Percentiles rank a stretch among this genome's conserved stretches.
phyloP scores from a whole-genome alignment of 1,139 yeast genomes.

The Eremothecium cymbalariae region DNA sequence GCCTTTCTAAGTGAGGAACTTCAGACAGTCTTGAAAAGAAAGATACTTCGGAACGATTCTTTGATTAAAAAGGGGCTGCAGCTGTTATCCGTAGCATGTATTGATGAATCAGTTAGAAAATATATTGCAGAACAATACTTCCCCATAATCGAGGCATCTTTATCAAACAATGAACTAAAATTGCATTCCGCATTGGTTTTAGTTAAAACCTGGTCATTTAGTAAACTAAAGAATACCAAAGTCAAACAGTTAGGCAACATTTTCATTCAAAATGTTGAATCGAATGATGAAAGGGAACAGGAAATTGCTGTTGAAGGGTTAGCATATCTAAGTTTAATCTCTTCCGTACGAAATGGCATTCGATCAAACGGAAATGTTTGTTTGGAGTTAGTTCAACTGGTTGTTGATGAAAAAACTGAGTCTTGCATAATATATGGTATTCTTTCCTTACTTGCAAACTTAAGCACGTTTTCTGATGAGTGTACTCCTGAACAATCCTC shows the following conservation, averaged over 20 bases:
- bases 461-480: constrained; percentile 17
- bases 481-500: constrained; percentile 14
- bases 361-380: constrained; percentile 19
- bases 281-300: constrained; percentile 10
- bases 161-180: constrained; percentile 14
- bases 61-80: constrained; percentile 17
- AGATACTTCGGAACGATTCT: constrained; percentile 8
- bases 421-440: constrained; percentile 21
- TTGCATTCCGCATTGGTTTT: constrained; percentile 24
- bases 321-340: constrained; percentile 27
- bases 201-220: constrained; percentile 30
- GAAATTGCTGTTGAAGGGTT: constrained; percentile 29
- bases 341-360: constrained; percentile 20
- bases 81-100: constrained; percentile 26
- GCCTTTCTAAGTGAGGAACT: constrained; percentile 23
- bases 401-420: constrained; percentile 10
- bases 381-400: constrained; percentile 12
- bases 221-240: constrained; percentile 21
- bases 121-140: constrained; percentile 26
- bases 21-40: constrained; percentile 16
- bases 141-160: constrained; percentile 18
- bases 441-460: constrained; percentile 24
- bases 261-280: constrained; percentile 13
- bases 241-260: constrained; percentile 19
- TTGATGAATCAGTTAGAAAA: constrained; percentile 27